Base-by-base conservation (phyloP, 2,329 filamentous ascomycete genomes). In the Stachybotrys chlorohalonatus region DNA sequence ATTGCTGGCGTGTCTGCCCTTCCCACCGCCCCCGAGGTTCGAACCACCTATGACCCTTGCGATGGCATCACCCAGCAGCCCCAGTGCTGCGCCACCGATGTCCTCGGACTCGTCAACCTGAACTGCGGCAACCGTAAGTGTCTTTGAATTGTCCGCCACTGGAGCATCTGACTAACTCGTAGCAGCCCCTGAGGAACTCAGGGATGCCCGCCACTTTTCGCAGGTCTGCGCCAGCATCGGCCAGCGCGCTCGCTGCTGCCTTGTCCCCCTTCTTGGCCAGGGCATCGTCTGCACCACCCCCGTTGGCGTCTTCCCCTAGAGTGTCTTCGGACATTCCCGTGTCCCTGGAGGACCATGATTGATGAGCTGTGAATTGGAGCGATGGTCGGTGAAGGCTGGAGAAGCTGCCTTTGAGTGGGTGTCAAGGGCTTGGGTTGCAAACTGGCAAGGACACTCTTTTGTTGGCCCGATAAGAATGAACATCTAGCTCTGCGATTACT, bases 101-200 rank as follows among this genome's bases (percentile, higher is more conserved):
- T 53, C 30, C 36, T 55, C 13, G 51, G 54, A 13, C 7, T 55
- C 17, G 51, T 47, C 30, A 47, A 42, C 47, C 46, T 55, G 15
- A 32, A 31, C 47, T 55, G 54, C 54, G 17, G 11, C 16, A 31
- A n/a, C 13, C 42, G 54, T 55, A 46, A 2, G 54, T 53, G 1
- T 55, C 15, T 15, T n/a, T 24, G n/a, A 2, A 42, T 13, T 42
- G 9, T 13, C 2, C 8, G 8, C 36, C 8, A 3, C 2, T 42
- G 36, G 6, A 13, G 8, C 13, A 42, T 42, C 36, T 42, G 13
- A 13, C 36, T 42, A 42, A 42, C 36, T 48, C 36, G 7, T 17
- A 5, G 6, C 51, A 52, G 51, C 31, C 48, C 24, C 48, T 24
- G 16, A 31, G 7, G 15, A 15, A 11, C 48, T 24, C 31, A 36